Evolutionary conservation across 306 rosid species (phyloP), one percentile per base, ranked within the genome.

Genomic region (Cucurbita pepo): DNA sequence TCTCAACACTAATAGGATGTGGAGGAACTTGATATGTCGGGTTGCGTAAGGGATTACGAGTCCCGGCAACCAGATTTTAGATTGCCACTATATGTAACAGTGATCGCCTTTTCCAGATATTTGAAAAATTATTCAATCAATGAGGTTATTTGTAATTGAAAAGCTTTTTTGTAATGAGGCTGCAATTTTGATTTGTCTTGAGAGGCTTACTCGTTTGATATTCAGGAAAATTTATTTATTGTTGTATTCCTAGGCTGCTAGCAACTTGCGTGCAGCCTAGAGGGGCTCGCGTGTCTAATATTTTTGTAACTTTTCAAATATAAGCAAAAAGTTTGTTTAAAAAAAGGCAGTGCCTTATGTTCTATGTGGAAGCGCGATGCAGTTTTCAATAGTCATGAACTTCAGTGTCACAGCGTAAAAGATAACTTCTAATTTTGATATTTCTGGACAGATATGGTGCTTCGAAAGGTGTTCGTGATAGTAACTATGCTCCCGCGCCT

Each of bases 361-460:
- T 65, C 51, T 43, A 12, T 8, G 22, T 36, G 30, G 13, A n/a
- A 62, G 50, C 6, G 4, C 8, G 66, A 60, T 60, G 44, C 40
- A 25, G 69, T 38, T 62, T 38, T 37, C 41, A 4, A 38, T 41
- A 43, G 37, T 41, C 30, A 40, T 40, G 74, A 69, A 15, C 48
- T 45, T 2, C 50, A 45, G 11, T 8, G 50, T 45, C 4, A 9
- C 50, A 45, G 50, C 10, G 13, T 5, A 54, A 60, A 54, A 38
- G 14, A 3, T 5, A 9, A 54, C 50, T 45, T 62, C 36, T 38
- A 22, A 47, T 52, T 13, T 65, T 76, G n/a, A 64, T 77, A 60
- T 55, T 76, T 76, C 12, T 61, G 36, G 14, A 59, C 89, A 94
- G 98, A 83, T 94, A 94, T 18, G 87, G 96, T 50, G 85, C 10